phyloP scores from a whole-genome alignment of 305 asterid genomes.

The Ajuga reptans region DNA sequence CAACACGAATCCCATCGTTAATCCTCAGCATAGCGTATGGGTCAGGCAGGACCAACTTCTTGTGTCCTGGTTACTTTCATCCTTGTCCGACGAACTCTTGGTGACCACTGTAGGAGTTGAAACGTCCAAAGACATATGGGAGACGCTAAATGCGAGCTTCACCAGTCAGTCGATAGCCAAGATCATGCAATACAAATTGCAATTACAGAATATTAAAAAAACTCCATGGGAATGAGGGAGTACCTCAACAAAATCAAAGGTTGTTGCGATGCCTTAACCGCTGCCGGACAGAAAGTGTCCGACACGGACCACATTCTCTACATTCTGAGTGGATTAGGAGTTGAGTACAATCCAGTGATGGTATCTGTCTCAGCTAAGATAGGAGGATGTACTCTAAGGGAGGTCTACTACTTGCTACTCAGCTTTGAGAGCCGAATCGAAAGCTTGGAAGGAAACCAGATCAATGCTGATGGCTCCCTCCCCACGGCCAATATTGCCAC shows the following conservation, averaged over 20 bases:
- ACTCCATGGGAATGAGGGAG: not conserved
- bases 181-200: not conserved
- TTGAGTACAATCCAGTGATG: not conserved
- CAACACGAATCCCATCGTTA: no score
- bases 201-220: not conserved
- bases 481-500: no score
- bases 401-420: not conserved
- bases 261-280: not conserved
- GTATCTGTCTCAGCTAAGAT: not conserved
- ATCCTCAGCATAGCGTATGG: not conserved
- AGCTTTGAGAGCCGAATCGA: not conserved
- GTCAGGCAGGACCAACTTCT: not conserved
- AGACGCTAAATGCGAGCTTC: not conserved
- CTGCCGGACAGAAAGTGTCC: not conserved
- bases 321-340: not conserved
- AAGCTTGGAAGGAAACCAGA: no score
- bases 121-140: not conserved
- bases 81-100: not conserved
- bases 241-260: not conserved
- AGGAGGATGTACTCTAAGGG: not conserved
- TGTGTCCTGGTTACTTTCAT: not conserved
- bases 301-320: not conserved
- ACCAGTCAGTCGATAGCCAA: not conserved
- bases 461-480: no score
- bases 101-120: not conserved